Evolutionary conservation across 306 rosid species (phyloP).

Genomic region (Cucumis sativus): Cucumber_9930_V3 NC_026660.2:21028001-21028500

Average conservation of each 20-base stretch:
- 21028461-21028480: not conserved
- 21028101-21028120: not conserved
- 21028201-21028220: slow-evolving; percentile 44
- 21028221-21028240: slow-evolving; percentile 81
- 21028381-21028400: not conserved
- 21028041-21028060: not conserved
- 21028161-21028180: slow-evolving; percentile 14
- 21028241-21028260: slow-evolving; percentile 84
- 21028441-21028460: not conserved
- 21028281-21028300: slow-evolving; percentile 32
- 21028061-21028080: not conserved
- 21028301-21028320: slow-evolving; percentile 40
- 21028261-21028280: slow-evolving; percentile 82
- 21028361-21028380: not conserved
- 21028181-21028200: slow-evolving; percentile 22
- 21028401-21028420: not conserved
- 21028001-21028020: not conserved
- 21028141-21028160: not conserved
- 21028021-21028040: not conserved
- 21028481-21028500: not conserved
- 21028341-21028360: not conserved
- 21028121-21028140: not conserved
- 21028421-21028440: not conserved
- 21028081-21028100: not conserved
- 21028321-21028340: slow-evolving; percentile 37